Evolutionary conservation across 2,329 filamentous ascomycete genomes (phyloP).

Genomic region (Colletotrichum noveboracense): DNA sequence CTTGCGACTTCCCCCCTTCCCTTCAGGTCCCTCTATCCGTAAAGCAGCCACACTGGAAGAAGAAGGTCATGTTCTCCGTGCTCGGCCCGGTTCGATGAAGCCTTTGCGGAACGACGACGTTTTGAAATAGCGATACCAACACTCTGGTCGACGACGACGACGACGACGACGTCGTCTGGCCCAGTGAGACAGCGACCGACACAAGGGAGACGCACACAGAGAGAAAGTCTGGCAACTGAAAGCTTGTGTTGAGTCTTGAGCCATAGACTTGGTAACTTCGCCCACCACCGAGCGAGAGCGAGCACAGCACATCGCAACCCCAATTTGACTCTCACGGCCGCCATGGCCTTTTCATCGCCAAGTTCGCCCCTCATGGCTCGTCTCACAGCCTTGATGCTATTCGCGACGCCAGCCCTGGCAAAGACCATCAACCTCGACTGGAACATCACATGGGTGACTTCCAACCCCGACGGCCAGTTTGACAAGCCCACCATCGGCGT

Average conservation of each 20-base stretch:
- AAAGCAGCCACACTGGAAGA: not conserved
- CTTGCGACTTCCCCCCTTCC: not conserved
- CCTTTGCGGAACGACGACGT: not conserved
- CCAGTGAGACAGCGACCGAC: not conserved
- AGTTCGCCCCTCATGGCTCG: constrained; percentile 1
- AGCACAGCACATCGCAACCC: not conserved
- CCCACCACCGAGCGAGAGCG: not conserved
- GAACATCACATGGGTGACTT: constrained; percentile 65
- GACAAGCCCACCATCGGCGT: constrained; percentile 66
- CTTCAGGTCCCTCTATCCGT: no score
- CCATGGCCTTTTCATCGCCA: constrained; percentile 1
- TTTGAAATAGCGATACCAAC: not conserved
- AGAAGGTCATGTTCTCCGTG: constrained; percentile 7
- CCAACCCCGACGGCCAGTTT: constrained; percentile 64
- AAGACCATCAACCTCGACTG: constrained; percentile 60
- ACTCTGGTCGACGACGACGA: not conserved
- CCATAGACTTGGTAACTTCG: not conserved
- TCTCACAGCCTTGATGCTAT: not conserved
- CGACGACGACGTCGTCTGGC: not conserved
- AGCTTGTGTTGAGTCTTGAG: not conserved
- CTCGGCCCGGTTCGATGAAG: constrained; percentile 12
- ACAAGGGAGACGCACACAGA: not conserved
- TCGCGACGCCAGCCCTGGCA: not conserved
- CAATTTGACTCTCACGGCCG: not conserved
- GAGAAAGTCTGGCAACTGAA: not conserved